Evolutionary conservation across 169 alveolate species (phyloP).

Genomic region (Plasmodium fragile): DNA sequence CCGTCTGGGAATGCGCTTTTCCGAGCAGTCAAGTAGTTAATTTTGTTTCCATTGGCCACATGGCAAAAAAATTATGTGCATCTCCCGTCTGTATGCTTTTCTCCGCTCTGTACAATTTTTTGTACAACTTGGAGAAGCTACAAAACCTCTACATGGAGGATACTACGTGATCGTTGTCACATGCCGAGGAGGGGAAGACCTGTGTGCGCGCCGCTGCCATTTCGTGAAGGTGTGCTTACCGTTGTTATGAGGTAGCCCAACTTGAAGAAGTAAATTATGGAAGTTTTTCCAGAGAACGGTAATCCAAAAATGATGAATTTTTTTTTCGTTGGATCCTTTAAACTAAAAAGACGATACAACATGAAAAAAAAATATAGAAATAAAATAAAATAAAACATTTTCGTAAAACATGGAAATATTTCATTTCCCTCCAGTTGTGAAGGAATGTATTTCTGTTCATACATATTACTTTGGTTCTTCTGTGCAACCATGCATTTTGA

Average conservation of each 20-base stretch:
- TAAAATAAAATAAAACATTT: neutral
- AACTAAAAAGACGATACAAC: constrained; percentile 56
- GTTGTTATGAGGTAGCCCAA: constrained; percentile 74
- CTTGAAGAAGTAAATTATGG: constrained; percentile 70
- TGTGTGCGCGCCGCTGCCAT: neutral
- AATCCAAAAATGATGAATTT: constrained; percentile 67
- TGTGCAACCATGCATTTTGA: constrained; percentile 1
- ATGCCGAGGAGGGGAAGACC: neutral
- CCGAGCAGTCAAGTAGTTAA: neutral
- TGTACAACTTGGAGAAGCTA: neutral
- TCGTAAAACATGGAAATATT: constrained; percentile 25
- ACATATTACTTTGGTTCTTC: constrained; percentile 7
- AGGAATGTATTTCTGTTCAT: constrained; percentile 3
- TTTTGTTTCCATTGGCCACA: neutral
- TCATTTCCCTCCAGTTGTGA: constrained; percentile 32
- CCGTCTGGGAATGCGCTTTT: neutral
- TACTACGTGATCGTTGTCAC: neutral
- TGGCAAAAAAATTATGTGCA: neutral
- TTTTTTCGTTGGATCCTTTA: constrained; percentile 53
- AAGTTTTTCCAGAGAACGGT: constrained; percentile 76
- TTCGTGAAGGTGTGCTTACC: constrained; percentile 5
- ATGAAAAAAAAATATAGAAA: constrained; percentile 4
- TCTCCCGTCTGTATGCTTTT: neutral
- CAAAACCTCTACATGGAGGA: neutral
- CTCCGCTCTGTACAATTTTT: neutral